Conservation (phyloP, 345 rosid genomes). For the Brassica nigra region DNA sequence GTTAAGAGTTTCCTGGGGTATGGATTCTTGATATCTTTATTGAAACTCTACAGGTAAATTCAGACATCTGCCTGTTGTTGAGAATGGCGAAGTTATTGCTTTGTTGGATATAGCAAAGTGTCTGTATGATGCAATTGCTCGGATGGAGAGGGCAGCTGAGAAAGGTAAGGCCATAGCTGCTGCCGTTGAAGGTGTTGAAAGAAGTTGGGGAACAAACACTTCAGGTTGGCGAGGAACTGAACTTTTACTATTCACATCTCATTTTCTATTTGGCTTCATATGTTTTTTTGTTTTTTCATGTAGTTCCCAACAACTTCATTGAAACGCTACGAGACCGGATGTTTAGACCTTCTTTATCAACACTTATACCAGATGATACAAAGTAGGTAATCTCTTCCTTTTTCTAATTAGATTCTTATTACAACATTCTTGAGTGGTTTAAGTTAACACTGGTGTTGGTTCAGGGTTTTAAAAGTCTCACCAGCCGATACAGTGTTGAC, state of each 20-base stretch:
- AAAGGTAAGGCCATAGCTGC: slow-evolving; percentile 99
- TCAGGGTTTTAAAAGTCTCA: slow-evolving; percentile 81
- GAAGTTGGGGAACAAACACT: slow-evolving; percentile 79
- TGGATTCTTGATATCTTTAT: slow-evolving; percentile 12
- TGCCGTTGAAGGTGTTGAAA: slow-evolving; percentile 99
- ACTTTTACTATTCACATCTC: background rate
- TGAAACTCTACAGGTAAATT: slow-evolving; percentile 68
- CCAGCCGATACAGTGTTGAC: slow-evolving; percentile 77
- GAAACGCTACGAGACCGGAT: slow-evolving; percentile 89
- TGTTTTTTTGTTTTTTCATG: too few relatives aligned
- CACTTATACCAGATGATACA: slow-evolving; percentile 83
- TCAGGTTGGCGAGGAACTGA: slow-evolving; percentile 57
- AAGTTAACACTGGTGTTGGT: slow-evolving; percentile 33
- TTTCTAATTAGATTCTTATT: background rate
- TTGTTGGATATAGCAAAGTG: slow-evolving; percentile 96
- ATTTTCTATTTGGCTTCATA: too few relatives aligned
- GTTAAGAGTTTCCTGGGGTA: background rate
- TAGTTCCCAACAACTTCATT: slow-evolving; percentile 81
- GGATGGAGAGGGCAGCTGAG: slow-evolving; percentile 99
- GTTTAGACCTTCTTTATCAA: slow-evolving; percentile 92
- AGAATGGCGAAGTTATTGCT: slow-evolving; percentile 98
- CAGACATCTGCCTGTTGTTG: slow-evolving; percentile 98
- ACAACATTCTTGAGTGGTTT: background rate
- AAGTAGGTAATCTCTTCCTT: slow-evolving; percentile 87
- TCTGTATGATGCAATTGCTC: slow-evolving; percentile 98